phyloP scores from a whole-genome alignment of 1,139 yeast genomes.

The Torulaspora globosa region DNA sequence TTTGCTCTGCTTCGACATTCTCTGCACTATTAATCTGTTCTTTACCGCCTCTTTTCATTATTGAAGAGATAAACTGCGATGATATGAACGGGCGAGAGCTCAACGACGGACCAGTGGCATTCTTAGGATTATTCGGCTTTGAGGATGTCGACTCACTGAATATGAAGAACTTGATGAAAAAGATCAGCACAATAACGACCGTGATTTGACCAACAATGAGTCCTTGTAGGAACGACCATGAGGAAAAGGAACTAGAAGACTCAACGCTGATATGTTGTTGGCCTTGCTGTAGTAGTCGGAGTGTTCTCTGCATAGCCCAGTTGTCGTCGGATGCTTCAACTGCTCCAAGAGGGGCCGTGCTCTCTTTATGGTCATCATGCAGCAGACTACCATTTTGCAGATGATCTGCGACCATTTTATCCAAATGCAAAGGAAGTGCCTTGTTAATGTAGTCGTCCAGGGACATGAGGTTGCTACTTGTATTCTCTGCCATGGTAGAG shows the following conservation, averaged over 20 bases:
- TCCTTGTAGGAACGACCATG: slow-evolving; percentile 74
- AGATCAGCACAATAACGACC: slow-evolving; percentile 66
- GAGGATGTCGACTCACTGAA: slow-evolving; percentile 57
- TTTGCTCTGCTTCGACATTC: slow-evolving; percentile 34
- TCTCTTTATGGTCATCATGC: background rate
- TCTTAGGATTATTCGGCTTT: slow-evolving; percentile 35
- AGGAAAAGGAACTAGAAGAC: slow-evolving; percentile 25
- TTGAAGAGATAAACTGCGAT: slow-evolving; percentile 30
- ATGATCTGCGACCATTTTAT: slow-evolving; percentile 31
- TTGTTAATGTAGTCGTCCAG: slow-evolving; percentile 38
- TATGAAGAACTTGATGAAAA: slow-evolving; percentile 81
- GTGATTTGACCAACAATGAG: slow-evolving; percentile 79
- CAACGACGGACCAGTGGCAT: slow-evolving; percentile 20
- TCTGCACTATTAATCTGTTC: slow-evolving; percentile 27
- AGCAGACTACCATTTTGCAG: slow-evolving; percentile 2
- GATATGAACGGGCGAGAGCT: slow-evolving; percentile 28
- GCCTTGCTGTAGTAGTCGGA: slow-evolving; percentile 11
- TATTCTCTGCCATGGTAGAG: background rate
- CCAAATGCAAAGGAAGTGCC: slow-evolving; percentile 37
- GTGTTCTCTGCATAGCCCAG: slow-evolving; percentile 4
- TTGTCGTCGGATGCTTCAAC: background rate
- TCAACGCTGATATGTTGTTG: slow-evolving; percentile 1
- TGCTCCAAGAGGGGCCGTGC: background rate
- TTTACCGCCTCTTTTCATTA: slow-evolving; percentile 34
- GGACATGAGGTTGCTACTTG: slow-evolving; percentile 30